These are phyloP conservation scores for Mortierella sp. DNA, from an alignment of 371 early-diverging fungal genomes.

Conservation along the genomic window DNA sequence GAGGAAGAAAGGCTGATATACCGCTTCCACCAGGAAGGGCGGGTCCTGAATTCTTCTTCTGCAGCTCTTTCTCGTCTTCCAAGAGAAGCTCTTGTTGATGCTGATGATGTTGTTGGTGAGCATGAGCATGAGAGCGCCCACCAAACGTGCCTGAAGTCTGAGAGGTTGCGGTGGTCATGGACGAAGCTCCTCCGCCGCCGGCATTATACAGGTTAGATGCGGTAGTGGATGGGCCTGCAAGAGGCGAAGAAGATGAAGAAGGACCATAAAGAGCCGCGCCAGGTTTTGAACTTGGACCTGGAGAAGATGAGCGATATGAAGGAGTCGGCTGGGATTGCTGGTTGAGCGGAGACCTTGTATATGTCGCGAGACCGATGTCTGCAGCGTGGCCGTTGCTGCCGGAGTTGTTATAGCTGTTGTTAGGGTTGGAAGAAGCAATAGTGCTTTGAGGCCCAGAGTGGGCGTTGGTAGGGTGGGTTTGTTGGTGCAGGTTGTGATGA, in stretches of 20 bases:
- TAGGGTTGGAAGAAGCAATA: constrained; percentile 27
- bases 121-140: constrained; percentile 28
- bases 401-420: background rate
- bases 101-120: constrained; percentile 23
- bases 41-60: constrained; percentile 51
- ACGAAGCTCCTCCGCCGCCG: constrained; percentile 3
- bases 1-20: constrained; percentile 34
- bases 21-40: constrained; percentile 12
- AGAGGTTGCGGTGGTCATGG: constrained; percentile 22
- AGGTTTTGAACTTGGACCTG: constrained; percentile 20
- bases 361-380: background rate
- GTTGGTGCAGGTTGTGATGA: constrained; percentile 1
- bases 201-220: constrained; percentile 13
- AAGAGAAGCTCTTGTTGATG: constrained; percentile 27
- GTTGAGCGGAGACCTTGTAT: constrained; percentile 12
- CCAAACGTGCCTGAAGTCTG: constrained; percentile 23
- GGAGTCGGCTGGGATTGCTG: constrained; percentile 2
- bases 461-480: background rate
- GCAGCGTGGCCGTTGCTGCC: background rate
- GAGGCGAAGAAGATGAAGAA: constrained; percentile 9
- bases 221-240: constrained; percentile 12
- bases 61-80: constrained; percentile 35
- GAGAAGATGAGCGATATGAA: constrained; percentile 17
- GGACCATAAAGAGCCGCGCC: constrained; percentile 7
- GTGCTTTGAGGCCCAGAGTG: constrained; percentile 17